phyloP scores from a whole-genome alignment of 163 green algal genomes.

The Chlorella variabilis region DNA sequence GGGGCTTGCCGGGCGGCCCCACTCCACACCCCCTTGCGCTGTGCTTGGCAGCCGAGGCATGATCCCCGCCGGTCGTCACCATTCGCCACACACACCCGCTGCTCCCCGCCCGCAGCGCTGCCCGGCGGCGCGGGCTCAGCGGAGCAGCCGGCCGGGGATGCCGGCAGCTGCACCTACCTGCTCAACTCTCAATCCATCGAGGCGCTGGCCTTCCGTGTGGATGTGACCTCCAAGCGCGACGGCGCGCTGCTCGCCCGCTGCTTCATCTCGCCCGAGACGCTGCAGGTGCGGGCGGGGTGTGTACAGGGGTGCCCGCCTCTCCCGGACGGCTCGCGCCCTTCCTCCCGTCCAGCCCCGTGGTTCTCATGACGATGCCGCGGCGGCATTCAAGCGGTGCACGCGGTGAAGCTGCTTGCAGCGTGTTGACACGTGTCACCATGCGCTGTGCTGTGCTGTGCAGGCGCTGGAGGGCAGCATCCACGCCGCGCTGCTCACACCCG shows the following conservation, averaged over 20 bases:
- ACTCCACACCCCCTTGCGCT: too few species aligned
- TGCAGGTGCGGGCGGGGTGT: constrained; percentile 9
- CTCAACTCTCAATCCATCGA: constrained; percentile 58
- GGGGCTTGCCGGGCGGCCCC: neutral
- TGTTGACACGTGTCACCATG: too few species aligned
- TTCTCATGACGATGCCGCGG: too few species aligned
- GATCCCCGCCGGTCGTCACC: too few species aligned
- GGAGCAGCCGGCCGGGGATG: neutral
- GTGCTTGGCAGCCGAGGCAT: too few species aligned
- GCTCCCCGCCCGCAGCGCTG: too few species aligned
- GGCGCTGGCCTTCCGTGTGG: constrained; percentile 57
- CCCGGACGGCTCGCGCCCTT: too few species aligned
- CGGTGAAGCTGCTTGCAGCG: neutral
- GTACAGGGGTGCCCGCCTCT: neutral
- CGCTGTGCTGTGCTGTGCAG: too few species aligned
- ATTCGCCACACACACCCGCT: too few species aligned
- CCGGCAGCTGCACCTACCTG: constrained; percentile 46
- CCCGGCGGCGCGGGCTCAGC: neutral
- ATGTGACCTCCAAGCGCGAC: constrained; percentile 38
- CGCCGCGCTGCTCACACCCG: constrained; percentile 43
- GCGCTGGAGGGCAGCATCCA: constrained; percentile 48
- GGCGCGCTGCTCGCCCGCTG: constrained; percentile 51
- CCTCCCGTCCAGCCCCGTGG: too few species aligned
- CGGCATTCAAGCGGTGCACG: too few species aligned
- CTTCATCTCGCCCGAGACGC: constrained; percentile 40